Percentiles rank a stretch among this genome's conserved stretches.
These are phyloP conservation scores for Turritis glabra DNA, from an alignment of 345 rosid species.

Conservation along the genomic window DNA sequence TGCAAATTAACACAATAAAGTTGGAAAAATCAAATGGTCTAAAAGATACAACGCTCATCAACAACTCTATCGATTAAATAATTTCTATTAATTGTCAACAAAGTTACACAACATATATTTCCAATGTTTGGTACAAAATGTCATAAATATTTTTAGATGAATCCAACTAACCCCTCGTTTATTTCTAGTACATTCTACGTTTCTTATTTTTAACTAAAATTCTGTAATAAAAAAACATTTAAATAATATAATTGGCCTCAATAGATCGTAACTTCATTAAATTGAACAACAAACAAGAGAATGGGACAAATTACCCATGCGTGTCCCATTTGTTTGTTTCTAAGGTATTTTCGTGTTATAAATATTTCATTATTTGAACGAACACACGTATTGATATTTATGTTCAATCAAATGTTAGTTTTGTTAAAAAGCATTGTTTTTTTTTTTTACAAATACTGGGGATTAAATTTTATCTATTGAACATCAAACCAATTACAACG, in stretches of 20 bases:
- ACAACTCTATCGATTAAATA: slow-evolving; percentile 24
- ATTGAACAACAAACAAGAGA: slow-evolving; percentile 28
- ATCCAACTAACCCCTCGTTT: slow-evolving; percentile 32
- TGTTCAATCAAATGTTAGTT: not conserved
- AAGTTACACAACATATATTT: slow-evolving; percentile 28
- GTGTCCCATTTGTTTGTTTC: slow-evolving; percentile 30
- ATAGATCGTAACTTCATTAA: slow-evolving; percentile 6
- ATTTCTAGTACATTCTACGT: slow-evolving; percentile 23
- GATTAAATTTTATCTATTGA: no score
- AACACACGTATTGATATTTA: slow-evolving; percentile 2
- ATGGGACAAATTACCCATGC: slow-evolving; percentile 24
- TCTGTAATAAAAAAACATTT: not conserved
- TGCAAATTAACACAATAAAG: not conserved
- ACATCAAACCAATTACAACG: no score
- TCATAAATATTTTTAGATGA: slow-evolving; percentile 16
- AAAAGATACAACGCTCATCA: slow-evolving; percentile 6
- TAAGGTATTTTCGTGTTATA: not conserved
- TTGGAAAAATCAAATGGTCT: not conserved
- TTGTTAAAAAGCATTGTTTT: not conserved
- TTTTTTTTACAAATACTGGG: no score
- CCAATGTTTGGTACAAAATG: slow-evolving; percentile 35
- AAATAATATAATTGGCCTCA: slow-evolving; percentile 2
- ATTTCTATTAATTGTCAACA: slow-evolving; percentile 16
- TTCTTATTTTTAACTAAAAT: not conserved
- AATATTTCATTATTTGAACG: not conserved